Conservation (phyloP, 257 asterid genomes). For the Ophiorrhiza pumila region DNA sequence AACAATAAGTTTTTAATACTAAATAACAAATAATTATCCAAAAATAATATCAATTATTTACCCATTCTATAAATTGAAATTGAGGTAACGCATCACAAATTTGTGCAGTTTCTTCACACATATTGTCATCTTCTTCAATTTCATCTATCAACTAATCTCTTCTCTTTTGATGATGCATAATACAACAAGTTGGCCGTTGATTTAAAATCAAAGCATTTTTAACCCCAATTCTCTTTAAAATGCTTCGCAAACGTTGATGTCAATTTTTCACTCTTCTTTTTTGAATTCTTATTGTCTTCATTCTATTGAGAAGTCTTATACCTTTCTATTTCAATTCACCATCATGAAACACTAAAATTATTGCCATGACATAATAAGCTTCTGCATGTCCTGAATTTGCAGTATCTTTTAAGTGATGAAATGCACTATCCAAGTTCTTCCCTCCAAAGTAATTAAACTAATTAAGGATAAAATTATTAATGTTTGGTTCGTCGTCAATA, state of each 20-base stretch:
- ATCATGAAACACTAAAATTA: conserved; percentile 13
- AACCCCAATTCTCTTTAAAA: conserved; percentile 21
- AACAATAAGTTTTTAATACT: no score
- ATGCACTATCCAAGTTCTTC: not conserved
- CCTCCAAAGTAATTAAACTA: conserved; percentile 33
- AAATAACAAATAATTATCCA: no score
- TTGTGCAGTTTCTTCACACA: not conserved
- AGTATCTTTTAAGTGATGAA: conserved; percentile 15
- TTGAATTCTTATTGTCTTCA: conserved; percentile 2
- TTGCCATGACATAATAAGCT: conserved; percentile 23
- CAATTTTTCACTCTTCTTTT: not conserved
- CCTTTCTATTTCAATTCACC: conserved; percentile 15
- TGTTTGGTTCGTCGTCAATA: no score
- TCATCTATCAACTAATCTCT: not conserved
- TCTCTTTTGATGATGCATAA: not conserved
- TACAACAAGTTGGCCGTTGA: conserved; percentile 10
- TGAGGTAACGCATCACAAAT: conserved; percentile 2
- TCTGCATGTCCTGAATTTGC: conserved; percentile 17
- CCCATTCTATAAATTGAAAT: no score
- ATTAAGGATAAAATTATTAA: no score
- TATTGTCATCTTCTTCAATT: not conserved
- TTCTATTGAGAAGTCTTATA: not conserved
- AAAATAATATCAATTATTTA: no score
- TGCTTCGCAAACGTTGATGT: conserved; percentile 12
- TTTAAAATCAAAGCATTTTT: conserved; percentile 2